Base-by-base conservation (phyloP, 129 eudicot species). In the Cynara cardunculus region DNA sequence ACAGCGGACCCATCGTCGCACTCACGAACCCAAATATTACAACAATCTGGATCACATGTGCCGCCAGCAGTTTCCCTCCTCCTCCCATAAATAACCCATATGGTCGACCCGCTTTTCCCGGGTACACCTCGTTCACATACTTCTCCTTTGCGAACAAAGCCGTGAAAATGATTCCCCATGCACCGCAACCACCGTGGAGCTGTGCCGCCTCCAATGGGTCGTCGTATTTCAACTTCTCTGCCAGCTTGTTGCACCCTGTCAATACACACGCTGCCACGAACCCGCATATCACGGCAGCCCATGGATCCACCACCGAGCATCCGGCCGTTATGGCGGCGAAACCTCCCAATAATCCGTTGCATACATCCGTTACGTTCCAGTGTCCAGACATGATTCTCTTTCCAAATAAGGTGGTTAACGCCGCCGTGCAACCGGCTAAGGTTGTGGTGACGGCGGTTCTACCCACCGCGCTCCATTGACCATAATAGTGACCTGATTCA, bases 171-270 rank as follows among this genome's bases (percentile, higher is more conserved):
- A 89, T 78, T 72, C 94, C 94, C 94, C 94, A 89, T 0, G 91
- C 91, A 2, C 94, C 94, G 3, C 94, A 89, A 0, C 93, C 93
- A 0, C 93, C 93, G 53, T 89, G 93, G 0, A 89, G 74, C 73
- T 89, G 91, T 6, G 93, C 93, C 1, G 93, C 93, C 82, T 89
- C 93, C 14, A 89, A 41, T 2, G 94, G 94, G 73, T 89, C 94
- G 24, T 89, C 94, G 25, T 84, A 87, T 26, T 85, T 88, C 18
- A 78, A 11, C 67, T 78, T 87, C n/a, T 80, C 89, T 0, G 94
- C 94, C 13, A 89, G 12, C 8, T 71, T 74, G 82, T 89, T 89
- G 34, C 56, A 85, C 65, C 94, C 91, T 0, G 88, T 85, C 26
- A 89, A 30, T 0, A 89, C 94, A 30, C 88, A 70, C 0, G 94